Evolutionary conservation across 148 eudicot genomes (phyloP), one percentile per base, ranked within the genome.

Genomic region (Persicaria tinctoria): DNA sequence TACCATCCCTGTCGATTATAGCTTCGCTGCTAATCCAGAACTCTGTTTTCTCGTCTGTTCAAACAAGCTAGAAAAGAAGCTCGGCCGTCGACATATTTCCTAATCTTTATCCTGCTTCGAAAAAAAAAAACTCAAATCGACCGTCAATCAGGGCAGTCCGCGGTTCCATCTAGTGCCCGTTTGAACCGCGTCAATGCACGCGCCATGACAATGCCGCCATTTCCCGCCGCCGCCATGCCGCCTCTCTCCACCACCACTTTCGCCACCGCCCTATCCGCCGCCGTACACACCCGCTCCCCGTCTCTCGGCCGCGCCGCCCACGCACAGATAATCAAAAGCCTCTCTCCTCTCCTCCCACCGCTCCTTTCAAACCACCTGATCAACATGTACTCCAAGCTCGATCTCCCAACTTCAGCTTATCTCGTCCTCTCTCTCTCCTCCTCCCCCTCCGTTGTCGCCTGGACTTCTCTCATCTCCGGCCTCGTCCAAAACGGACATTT

Each of bases 341-440:
- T 76, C 23, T 46, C 51, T 6, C 45, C 6, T 57, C 78, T 77
- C 27, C 38, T 79, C 71, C 86, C 84, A 8, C 53, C 80, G 0
- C 73, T 78, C 73, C 83, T 84, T 68, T 54, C 83, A 27, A 87
- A 85, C 83, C 88, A 86, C 76, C 87, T 89, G 68, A 57, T 89
- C 77, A 80, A 80, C 87, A 79, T 87, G 84, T 87, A 89, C 82
- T 80, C 93, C 62, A 89, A 87, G 79, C 93, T 89, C 77, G 87
- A 87, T 78, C 78, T 80, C 6, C 77, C 78, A 60, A 38, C 74
- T 80, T 81, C 82, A 7, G 92, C 92, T 32, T 78, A 73, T 23
- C 85, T 82, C 64, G 71, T 87, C 73, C 85, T 89, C 76, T 73
- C 70, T 12, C 86, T 85, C 77, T 63, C 81, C 12, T 82, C 90